phyloP scores from a whole-genome alignment of 2,329 filamentous ascomycete species.

The Curvularia hawaiiensis region DNA sequence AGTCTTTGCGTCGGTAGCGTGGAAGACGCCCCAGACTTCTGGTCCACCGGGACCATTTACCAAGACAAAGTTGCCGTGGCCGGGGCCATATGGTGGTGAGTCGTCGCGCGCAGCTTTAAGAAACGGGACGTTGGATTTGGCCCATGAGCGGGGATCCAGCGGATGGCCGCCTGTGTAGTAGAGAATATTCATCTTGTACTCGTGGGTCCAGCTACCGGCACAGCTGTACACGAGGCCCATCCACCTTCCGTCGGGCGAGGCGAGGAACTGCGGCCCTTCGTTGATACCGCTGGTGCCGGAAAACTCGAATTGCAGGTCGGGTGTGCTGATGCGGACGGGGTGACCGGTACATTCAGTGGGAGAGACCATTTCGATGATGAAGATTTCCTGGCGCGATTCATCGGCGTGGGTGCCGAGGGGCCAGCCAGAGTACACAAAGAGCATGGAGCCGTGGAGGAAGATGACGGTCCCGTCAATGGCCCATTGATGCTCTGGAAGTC shows the following conservation, averaged over 20 bases:
- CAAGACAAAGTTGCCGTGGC: constrained; percentile 53
- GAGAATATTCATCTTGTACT: constrained; percentile 56
- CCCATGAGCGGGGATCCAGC: constrained; percentile 46
- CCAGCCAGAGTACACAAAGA: constrained; percentile 56
- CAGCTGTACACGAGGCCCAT: constrained; percentile 54
- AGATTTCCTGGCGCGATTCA: constrained; percentile 52
- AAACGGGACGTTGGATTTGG: constrained; percentile 48
- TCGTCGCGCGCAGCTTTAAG: constrained; percentile 44
- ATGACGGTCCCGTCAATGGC: constrained; percentile 56
- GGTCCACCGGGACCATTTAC: constrained; percentile 40
- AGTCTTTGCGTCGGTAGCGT: constrained; percentile 53
- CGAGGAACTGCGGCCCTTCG: constrained; percentile 51
- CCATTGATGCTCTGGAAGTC: constrained; percentile 52
- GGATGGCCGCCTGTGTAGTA: constrained; percentile 50
- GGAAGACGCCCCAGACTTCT: constrained; percentile 53
- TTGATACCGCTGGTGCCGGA: constrained; percentile 51
- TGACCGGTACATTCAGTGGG: constrained; percentile 44
- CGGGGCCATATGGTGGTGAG: constrained; percentile 52
- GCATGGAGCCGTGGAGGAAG: constrained; percentile 44
- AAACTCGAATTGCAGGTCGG: constrained; percentile 49
- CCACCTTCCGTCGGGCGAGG: constrained; percentile 47
- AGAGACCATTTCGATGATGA: constrained; percentile 48
- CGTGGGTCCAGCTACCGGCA: constrained; percentile 53
- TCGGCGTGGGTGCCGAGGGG: constrained; percentile 43
- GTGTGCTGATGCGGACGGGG: constrained; percentile 49